These are phyloP conservation scores for Wickerhamiella azymoides DNA, from an alignment of 805 yeast genomes.

Conservation along the genomic window DNA sequence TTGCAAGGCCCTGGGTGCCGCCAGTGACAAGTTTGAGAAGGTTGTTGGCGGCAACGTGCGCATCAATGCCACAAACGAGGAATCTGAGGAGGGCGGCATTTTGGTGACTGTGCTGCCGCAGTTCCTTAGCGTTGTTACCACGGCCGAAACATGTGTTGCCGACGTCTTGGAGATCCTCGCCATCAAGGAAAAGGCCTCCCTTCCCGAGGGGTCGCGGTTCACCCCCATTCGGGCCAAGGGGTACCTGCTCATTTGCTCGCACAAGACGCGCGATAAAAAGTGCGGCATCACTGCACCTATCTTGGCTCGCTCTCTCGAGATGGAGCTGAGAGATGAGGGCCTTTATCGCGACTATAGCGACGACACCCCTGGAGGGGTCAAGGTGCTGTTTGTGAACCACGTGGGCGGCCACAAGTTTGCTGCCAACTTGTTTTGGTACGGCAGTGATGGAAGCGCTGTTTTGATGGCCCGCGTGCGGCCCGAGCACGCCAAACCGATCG, in stretches of 20 bases:
- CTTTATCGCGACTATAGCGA: constrained; percentile 68
- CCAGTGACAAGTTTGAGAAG: constrained; percentile 6
- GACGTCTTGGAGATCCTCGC: constrained; percentile 14
- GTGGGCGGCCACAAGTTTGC: constrained; percentile 95
- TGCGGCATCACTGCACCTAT: constrained; percentile 93
- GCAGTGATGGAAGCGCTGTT: constrained; percentile 57
- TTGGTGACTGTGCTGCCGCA: constrained; percentile 17
- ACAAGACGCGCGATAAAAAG: constrained; percentile 76
- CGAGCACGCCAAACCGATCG: constrained; percentile 52
- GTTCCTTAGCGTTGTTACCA: constrained; percentile 25
- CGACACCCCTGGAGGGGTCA: constrained; percentile 58
- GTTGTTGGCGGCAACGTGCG: constrained; percentile 18
- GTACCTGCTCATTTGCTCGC: constrained; percentile 67
- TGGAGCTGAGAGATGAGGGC: constrained; percentile 54
- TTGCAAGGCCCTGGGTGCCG: constrained; percentile 28
- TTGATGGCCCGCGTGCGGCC: constrained; percentile 88
- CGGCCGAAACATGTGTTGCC: constrained; percentile 17
- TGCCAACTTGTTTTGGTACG: constrained; percentile 72
- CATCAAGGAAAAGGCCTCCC: constrained; percentile 13
- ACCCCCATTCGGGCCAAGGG: constrained; percentile 28
- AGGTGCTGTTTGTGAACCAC: constrained; percentile 62
- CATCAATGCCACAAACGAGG: constrained; percentile 21
- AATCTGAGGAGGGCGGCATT: constrained; percentile 11
- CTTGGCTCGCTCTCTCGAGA: constrained; percentile 65
- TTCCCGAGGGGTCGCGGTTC: constrained; percentile 14